Conservation (phyloP, 768 basidiomycete genomes). For the Lactarius psammicola region DNA sequence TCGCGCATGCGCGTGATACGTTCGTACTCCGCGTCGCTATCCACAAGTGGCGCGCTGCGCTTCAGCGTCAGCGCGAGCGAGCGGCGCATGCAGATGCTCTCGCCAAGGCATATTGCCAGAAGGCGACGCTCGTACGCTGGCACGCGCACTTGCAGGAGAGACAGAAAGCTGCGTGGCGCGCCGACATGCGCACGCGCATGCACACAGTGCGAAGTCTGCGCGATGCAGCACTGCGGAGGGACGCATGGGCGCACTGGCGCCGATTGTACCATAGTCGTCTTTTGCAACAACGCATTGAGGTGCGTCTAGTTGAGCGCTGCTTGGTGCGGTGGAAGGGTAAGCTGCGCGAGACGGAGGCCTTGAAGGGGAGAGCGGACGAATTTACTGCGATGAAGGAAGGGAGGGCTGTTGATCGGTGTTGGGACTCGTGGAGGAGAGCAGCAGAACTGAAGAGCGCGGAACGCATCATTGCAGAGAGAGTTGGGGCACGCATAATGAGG, state of each 20-base stretch:
- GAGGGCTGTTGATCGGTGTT: conserved; percentile 42
- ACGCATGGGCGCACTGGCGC: conserved; percentile 68
- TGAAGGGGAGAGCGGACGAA: conserved; percentile 52
- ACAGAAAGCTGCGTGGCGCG: conserved; percentile 58
- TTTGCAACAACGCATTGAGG: conserved; percentile 51
- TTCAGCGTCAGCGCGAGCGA: conserved; percentile 39
- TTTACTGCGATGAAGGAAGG: conserved; percentile 37
- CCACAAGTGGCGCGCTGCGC: conserved; percentile 57
- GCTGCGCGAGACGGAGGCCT: conserved; percentile 41
- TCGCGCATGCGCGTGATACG: conserved; percentile 64
- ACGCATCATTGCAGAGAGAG: conserved; percentile 43
- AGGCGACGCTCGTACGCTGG: conserved; percentile 51
- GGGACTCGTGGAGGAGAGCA: conserved; percentile 57
- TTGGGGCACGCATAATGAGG: conserved; percentile 49
- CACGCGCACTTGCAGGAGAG: conserved; percentile 50
- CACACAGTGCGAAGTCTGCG: conserved; percentile 55
- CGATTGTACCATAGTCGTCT: conserved; percentile 52
- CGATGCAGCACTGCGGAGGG: conserved; percentile 51
- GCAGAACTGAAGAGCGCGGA: conserved; percentile 47
- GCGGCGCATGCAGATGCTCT: conserved; percentile 45
- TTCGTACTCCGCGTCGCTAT: conserved; percentile 58
- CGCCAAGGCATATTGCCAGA: conserved; percentile 47
- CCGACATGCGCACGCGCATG: conserved; percentile 72
- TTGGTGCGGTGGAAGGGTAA: conserved; percentile 55
- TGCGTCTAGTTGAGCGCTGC: conserved; percentile 44